These are phyloP conservation scores for Trypethelium eluteriae DNA, from an alignment of 495 filamentous ascomycete species.

Conservation along the genomic window DNA sequence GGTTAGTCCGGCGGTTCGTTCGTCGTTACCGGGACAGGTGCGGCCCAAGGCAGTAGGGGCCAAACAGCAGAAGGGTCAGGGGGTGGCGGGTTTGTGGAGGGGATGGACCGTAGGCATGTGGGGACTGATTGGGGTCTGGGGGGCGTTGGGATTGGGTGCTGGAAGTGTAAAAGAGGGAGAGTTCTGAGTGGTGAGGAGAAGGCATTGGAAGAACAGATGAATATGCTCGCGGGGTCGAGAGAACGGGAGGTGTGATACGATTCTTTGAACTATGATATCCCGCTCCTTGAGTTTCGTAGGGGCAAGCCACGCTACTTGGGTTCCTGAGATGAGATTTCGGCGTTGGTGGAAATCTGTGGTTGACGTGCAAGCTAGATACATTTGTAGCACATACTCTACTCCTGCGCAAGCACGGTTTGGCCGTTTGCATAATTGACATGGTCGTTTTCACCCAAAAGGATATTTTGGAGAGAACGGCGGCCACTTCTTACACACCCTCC, in stretches of 20 bases:
- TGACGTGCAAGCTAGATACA: not conserved
- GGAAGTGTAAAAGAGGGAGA: conserved; percentile 41
- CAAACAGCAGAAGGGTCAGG: conserved; percentile 62
- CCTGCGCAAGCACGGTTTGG: not conserved
- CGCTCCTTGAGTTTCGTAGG: not conserved
- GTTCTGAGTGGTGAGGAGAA: conserved; percentile 36
- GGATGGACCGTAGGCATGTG: conserved; percentile 96
- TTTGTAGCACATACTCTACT: conserved; percentile 2
- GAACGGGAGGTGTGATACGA: not conserved
- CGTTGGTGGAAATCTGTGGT: not conserved
- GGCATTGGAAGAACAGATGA: not conserved
- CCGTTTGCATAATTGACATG: not conserved
- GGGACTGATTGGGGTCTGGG: conserved; percentile 87
- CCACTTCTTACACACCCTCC: no score
- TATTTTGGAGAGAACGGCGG: no score
- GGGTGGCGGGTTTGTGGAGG: conserved; percentile 74
- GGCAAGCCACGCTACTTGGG: not conserved
- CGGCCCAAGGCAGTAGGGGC: conserved; percentile 32
- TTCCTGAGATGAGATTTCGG: not conserved
- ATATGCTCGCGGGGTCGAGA: not conserved
- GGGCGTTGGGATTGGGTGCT: conserved; percentile 54
- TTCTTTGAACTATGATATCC: not conserved
- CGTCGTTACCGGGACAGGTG: conserved; percentile 1
- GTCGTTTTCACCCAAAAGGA: no score
- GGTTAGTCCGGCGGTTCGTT: conserved; percentile 7